Base-by-base conservation (phyloP, 2,329 filamentous ascomycete genomes). In the Teratosphaeriaceae sp. region DNA sequence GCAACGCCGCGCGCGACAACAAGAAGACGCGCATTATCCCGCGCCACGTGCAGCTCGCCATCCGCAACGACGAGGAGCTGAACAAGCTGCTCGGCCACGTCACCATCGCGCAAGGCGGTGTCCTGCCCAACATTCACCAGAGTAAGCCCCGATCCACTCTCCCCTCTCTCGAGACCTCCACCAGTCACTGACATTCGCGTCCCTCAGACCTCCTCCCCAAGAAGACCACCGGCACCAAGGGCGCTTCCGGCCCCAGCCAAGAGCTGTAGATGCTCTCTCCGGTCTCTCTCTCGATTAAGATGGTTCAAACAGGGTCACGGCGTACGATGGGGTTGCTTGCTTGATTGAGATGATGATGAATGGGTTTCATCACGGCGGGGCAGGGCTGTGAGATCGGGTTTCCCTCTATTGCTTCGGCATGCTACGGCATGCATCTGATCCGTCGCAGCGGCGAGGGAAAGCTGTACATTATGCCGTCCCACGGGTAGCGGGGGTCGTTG, bases 21-120 rank as follows among this genome's bases (percentile, higher is more conserved):
- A 98, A 98, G 87, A 97, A 97, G 85, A 98, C 90, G 55, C 89
- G 92, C 85, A 98, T 98, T 76, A 98, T 97, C 50, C 92, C 92
- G 55, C 88, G 92, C 72, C 92, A 98, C 73, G 82, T 98, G 37
- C 92, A 98, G 78, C 88, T 98, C 60, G 92, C 92, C 73, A 98
- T 98, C 77, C 84, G 92, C 65, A 96, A 96, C 76, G 90, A 97
- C 71, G 90, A 97, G 80, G 92, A 98, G 75, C 72, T 97, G 85
- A 96, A 97, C 85, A 97, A 95, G 81, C 84, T 94, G 51, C 79
- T 95, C 54, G 89, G 89, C 46, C 88, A 94, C 68, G 88, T 95
- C 72, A 96, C 88, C 67, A 95, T 95, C 63, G 88, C 89, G 68
- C 89, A 95, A 75, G 88, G 88, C 76, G 88, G 88, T 89, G 88